These are phyloP conservation scores for Aspergillus flavus DNA, from an alignment of 2,329 filamentous ascomycete genomes.

Conservation along the genomic window DNA sequence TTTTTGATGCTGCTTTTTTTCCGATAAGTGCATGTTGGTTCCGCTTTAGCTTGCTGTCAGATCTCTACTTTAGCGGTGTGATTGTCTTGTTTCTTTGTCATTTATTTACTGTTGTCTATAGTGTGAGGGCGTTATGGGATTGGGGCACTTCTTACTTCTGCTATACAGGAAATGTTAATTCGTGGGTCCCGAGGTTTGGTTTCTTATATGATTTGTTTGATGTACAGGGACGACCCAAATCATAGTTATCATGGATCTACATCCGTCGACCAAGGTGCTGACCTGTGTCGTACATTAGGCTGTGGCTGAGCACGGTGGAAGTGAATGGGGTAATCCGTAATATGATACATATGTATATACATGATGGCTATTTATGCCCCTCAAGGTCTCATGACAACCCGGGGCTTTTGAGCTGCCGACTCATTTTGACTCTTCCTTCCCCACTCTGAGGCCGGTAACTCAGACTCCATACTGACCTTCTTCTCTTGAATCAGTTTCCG, in stretches of 20 bases:
- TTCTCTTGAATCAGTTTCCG: conserved; percentile 47
- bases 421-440: conserved; percentile 8
- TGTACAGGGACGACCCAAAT: background rate
- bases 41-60: background rate
- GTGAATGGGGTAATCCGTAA: background rate
- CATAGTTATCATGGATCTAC: background rate
- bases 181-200: conserved; percentile 1
- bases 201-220: background rate
- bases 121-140: conserved; percentile 15
- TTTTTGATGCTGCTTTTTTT: conserved; percentile 85
- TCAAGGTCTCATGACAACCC: conserved; percentile 22
- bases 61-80: background rate
- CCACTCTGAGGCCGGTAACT: conserved; percentile 26
- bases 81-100: conserved; percentile 14
- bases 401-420: conserved; percentile 17
- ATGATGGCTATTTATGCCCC: conserved; percentile 1
- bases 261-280: background rate
- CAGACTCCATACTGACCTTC: conserved; percentile 27
- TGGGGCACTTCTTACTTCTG: conserved; percentile 1
- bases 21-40: conserved; percentile 50
- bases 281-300: background rate
- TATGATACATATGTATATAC: conserved; percentile 19
- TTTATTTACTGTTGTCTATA: conserved; percentile 12
- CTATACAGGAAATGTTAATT: conserved; percentile 20
- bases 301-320: background rate